A percentile compares a stretch with the other conserved stretches of the same genome.
Conservation (phyloP, 768 basidiomycete genomes). For the Lactarius trivialis region DNA sequence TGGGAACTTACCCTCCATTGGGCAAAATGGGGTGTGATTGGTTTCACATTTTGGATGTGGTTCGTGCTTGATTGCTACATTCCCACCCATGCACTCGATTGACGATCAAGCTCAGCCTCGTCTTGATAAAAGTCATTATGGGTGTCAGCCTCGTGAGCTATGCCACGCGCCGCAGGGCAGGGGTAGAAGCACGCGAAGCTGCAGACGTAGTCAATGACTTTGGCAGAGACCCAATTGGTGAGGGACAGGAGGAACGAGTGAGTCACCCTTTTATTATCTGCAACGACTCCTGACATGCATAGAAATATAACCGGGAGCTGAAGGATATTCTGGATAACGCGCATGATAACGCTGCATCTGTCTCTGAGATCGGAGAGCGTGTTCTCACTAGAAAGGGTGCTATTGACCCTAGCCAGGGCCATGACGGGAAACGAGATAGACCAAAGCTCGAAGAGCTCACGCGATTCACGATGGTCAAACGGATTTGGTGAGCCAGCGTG, state of each 20-base stretch:
- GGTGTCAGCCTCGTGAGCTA: conserved; percentile 84
- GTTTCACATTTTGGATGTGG: conserved; percentile 79
- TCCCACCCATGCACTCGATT: neutral
- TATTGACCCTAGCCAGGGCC: conserved; percentile 4
- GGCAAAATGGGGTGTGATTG: conserved; percentile 60
- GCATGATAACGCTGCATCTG: conserved; percentile 58
- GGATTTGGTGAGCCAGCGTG: conserved; percentile 54
- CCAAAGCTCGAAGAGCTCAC: conserved; percentile 84
- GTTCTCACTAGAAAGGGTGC: conserved; percentile 21
- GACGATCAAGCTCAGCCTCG: conserved; percentile 43
- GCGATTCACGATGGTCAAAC: conserved; percentile 92
- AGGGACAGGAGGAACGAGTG: conserved; percentile 80
- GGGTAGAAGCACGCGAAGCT: conserved; percentile 69
- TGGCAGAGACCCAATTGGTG: conserved; percentile 86
- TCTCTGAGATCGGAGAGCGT: conserved; percentile 68
- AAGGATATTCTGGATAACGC: conserved; percentile 62
- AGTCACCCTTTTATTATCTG: conserved; percentile 24
- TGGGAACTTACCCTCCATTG: conserved; percentile 45
- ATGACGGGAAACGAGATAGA: conserved; percentile 39
- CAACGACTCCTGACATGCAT: neutral
- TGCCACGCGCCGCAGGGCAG: conserved; percentile 64
- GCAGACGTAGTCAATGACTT: conserved; percentile 81
- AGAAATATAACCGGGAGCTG: conserved; percentile 80
- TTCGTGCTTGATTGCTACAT: conserved; percentile 31
- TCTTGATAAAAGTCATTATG: conserved; percentile 87